These are phyloP conservation scores for Lichenothelia convexa DNA, from an alignment of 495 filamentous ascomycete species.

Conservation along the genomic window DNA sequence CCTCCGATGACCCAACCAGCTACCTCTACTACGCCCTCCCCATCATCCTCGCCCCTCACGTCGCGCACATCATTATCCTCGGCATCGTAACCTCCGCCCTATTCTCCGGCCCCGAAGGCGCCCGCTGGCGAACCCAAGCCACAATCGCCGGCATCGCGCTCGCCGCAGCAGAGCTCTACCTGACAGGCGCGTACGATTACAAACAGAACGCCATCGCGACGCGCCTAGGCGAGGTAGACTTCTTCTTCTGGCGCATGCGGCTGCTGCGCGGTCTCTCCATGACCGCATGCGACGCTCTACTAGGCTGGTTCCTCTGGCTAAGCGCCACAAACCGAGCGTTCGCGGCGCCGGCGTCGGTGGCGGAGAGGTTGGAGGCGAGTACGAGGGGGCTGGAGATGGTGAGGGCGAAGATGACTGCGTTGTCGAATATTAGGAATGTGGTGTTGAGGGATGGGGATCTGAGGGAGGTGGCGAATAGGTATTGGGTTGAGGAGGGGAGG, in stretches of 20 bases:
- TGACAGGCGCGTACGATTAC: slow-evolving; percentile 41
- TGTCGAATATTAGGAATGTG: slow-evolving; percentile 38
- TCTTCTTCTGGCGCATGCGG: slow-evolving; percentile 50
- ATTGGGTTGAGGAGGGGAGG: slow-evolving; percentile 33
- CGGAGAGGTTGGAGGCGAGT: slow-evolving; percentile 28
- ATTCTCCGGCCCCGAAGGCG: slow-evolving; percentile 35
- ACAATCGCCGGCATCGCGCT: slow-evolving; percentile 42
- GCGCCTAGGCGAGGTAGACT: slow-evolving; percentile 37
- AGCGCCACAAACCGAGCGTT: slow-evolving; percentile 58
- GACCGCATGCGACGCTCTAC: slow-evolving; percentile 36
- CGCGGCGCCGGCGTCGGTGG: slow-evolving; percentile 30
- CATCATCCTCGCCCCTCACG: slow-evolving; percentile 50
- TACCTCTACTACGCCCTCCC: slow-evolving; percentile 76
- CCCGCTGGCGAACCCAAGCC: slow-evolving; percentile 50
- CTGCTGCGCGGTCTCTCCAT: slow-evolving; percentile 40
- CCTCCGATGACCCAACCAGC: slow-evolving; percentile 44
- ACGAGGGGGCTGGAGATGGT: slow-evolving; percentile 26
- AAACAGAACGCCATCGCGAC: slow-evolving; percentile 37
- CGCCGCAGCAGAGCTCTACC: slow-evolving; percentile 45
- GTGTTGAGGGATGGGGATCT: slow-evolving; percentile 36
- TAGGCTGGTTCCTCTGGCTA: slow-evolving; percentile 49
- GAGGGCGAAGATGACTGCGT: slow-evolving; percentile 31
- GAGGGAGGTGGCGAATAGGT: slow-evolving; percentile 34
- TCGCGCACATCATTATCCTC: slow-evolving; percentile 52
- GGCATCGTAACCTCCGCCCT: slow-evolving; percentile 42